These are phyloP conservation scores for Stemphylium beticola DNA, from an alignment of 2,329 filamentous ascomycete species.

Conservation along the genomic window DNA sequence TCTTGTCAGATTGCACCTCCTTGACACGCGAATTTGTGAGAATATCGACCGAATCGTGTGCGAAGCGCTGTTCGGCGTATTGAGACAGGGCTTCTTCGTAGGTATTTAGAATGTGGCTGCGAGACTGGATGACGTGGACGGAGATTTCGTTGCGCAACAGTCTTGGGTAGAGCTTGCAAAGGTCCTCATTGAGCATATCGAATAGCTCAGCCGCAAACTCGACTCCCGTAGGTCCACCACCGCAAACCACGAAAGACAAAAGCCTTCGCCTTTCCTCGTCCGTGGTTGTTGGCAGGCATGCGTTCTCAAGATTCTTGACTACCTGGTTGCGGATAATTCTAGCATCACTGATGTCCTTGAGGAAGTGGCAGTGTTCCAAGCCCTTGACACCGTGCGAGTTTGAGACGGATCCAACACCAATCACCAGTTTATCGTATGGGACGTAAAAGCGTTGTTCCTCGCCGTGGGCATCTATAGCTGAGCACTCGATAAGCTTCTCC, in stretches of 20 bases:
- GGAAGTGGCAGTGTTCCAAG: conserved; percentile 89
- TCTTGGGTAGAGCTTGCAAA: conserved; percentile 75
- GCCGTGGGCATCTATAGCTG: conserved; percentile 73
- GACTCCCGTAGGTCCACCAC: conserved; percentile 93
- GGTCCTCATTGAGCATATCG: conserved; percentile 94
- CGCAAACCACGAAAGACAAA: conserved; percentile 94
- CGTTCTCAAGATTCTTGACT: conserved; percentile 85
- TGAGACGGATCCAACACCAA: conserved; percentile 89
- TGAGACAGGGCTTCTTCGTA: conserved; percentile 94
- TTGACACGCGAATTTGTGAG: conserved; percentile 92
- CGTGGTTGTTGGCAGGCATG: conserved; percentile 88
- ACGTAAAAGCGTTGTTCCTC: conserved; percentile 86
- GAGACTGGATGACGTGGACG: conserved; percentile 93
- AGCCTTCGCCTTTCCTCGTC: conserved; percentile 87
- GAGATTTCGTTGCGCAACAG: conserved; percentile 97
- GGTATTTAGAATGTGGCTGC: conserved; percentile 94
- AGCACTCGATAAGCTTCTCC: conserved; percentile 86
- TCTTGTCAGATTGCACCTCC: conserved; percentile 82
- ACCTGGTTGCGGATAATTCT: conserved; percentile 87
- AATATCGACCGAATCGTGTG: conserved; percentile 88
- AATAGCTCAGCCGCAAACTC: conserved; percentile 97
- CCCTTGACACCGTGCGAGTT: conserved; percentile 97
- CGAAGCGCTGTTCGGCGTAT: conserved; percentile 90
- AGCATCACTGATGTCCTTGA: conserved; percentile 95
- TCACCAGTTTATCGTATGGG: conserved; percentile 94